These are phyloP conservation scores for Candida caryicola DNA, from an alignment of 805 yeast genomes.

Conservation along the genomic window DNA sequence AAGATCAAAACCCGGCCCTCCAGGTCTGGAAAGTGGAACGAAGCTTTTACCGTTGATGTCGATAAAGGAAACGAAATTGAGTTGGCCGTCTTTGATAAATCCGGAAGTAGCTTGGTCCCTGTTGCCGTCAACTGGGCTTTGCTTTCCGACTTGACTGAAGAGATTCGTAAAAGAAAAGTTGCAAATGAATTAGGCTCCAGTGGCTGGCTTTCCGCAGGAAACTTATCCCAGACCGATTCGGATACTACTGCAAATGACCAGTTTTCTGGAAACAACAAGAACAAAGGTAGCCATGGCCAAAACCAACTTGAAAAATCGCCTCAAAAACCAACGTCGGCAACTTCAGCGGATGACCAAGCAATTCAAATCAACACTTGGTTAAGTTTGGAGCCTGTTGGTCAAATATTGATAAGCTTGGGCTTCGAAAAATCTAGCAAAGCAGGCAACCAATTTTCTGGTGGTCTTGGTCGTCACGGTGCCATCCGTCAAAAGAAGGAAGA, in stretches of 20 bases:
- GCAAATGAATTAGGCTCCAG: slow-evolving; percentile 64
- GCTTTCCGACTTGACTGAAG: slow-evolving; percentile 89
- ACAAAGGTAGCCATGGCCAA: not conserved
- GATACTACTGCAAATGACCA: not conserved
- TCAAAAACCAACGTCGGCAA: not conserved
- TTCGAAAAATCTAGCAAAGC: slow-evolving; percentile 61
- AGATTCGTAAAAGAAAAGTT: slow-evolving; percentile 84
- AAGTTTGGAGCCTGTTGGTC: slow-evolving; percentile 91
- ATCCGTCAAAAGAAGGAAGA: slow-evolving; percentile 90
- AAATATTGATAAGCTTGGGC: slow-evolving; percentile 70
- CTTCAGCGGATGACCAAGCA: slow-evolving; percentile 11
- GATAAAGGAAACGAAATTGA: slow-evolving; percentile 93
- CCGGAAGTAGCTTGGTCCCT: slow-evolving; percentile 66
- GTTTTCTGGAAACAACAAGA: not conserved
- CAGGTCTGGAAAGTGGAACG: slow-evolving; percentile 78
- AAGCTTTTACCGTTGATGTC: slow-evolving; percentile 73
- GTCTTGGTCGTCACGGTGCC: slow-evolving; percentile 89
- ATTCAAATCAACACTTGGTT: slow-evolving; percentile 77
- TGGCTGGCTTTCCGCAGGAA: slow-evolving; percentile 88
- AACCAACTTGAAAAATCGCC: slow-evolving; percentile 2
- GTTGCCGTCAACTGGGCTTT: slow-evolving; percentile 93
- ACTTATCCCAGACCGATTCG: slow-evolving; percentile 28
- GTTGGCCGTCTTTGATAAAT: slow-evolving; percentile 79
- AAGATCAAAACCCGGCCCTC: slow-evolving; percentile 73
- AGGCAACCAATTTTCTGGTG: slow-evolving; percentile 43